Conservation (phyloP, 148 eudicot species). For the Nepenthes mirabilis region DNA sequence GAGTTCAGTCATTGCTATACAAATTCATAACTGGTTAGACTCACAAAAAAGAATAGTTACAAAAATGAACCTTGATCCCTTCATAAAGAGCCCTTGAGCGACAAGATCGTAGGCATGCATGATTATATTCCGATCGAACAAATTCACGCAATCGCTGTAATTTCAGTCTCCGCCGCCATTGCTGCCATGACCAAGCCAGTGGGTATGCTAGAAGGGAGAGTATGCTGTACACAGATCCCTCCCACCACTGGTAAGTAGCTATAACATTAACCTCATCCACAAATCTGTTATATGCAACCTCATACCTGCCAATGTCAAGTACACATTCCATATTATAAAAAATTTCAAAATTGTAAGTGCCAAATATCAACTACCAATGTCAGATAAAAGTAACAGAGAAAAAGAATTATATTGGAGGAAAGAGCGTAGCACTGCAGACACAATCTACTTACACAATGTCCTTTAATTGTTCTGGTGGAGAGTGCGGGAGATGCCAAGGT, state of each 20-base stretch:
- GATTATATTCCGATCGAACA: conserved; percentile 97
- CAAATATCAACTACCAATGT: background rate
- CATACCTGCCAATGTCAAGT: conserved; percentile 46
- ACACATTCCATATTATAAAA: background rate
- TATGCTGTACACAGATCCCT: conserved; percentile 74
- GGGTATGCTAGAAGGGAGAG: conserved; percentile 76
- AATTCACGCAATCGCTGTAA: conserved; percentile 87
- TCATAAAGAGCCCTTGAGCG: conserved; percentile 98
- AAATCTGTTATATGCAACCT: conserved; percentile 83
- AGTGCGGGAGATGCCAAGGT: conserved; percentile 95
- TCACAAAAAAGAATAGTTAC: background rate
- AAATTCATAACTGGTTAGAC: background rate
- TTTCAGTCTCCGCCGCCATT: conserved; percentile 82
- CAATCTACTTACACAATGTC: conserved; percentile 65
- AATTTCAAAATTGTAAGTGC: background rate
- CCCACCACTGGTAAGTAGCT: conserved; percentile 96
- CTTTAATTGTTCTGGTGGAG: conserved; percentile 85
- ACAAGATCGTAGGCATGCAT: conserved; percentile 96
- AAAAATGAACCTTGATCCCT: conserved; percentile 73
- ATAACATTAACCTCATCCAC: conserved; percentile 86
- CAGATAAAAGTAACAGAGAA: background rate
- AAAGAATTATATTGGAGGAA: background rate
- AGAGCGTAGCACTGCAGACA: conserved; percentile 1
- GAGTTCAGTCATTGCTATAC: background rate
- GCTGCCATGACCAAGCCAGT: conserved; percentile 96